Percentiles rank a stretch among this genome's conserved stretches.
phyloP scores from a whole-genome alignment of 2,329 filamentous ascomycete genomes.

The Sclerotiophoma versabilis region DNA sequence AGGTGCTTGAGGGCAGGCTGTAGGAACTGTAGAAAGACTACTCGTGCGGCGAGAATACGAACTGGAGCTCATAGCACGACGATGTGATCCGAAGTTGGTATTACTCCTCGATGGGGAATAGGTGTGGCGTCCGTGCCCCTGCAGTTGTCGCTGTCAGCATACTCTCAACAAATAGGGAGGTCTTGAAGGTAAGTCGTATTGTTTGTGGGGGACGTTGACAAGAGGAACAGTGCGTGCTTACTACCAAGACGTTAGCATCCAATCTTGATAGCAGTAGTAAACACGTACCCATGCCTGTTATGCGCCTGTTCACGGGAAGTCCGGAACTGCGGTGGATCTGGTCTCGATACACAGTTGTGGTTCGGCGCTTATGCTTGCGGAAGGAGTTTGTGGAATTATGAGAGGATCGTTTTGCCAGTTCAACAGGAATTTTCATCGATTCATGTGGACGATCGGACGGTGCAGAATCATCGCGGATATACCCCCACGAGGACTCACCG shows the following conservation, averaged over 20 bases:
- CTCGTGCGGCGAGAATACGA: slow-evolving; percentile 50
- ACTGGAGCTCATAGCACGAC: slow-evolving; percentile 43
- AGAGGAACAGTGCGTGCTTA: slow-evolving; percentile 2
- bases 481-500: slow-evolving; percentile 50
- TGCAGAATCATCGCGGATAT: slow-evolving; percentile 36
- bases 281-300: slow-evolving; percentile 35
- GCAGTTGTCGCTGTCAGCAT: slow-evolving; percentile 2
- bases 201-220: not conserved
- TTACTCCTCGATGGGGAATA: slow-evolving; percentile 40
- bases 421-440: slow-evolving; percentile 54
- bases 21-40: slow-evolving; percentile 49
- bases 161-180: not conserved
- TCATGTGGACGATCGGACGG: slow-evolving; percentile 51
- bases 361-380: slow-evolving; percentile 37
- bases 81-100: slow-evolving; percentile 33
- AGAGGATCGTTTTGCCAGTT: slow-evolving; percentile 48
- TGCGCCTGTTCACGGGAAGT: slow-evolving; percentile 41
- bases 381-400: slow-evolving; percentile 35
- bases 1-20: slow-evolving; percentile 47
- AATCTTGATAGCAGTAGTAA: slow-evolving; percentile 6
- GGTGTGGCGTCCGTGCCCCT: slow-evolving; percentile 36
- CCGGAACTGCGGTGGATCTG: slow-evolving; percentile 34
- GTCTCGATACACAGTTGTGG: slow-evolving; percentile 36
- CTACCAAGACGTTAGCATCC: slow-evolving; percentile 13
- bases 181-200: not conserved